Conservation (phyloP, 2,329 filamentous ascomycete genomes). For the Biscogniauxia marginata region DNA sequence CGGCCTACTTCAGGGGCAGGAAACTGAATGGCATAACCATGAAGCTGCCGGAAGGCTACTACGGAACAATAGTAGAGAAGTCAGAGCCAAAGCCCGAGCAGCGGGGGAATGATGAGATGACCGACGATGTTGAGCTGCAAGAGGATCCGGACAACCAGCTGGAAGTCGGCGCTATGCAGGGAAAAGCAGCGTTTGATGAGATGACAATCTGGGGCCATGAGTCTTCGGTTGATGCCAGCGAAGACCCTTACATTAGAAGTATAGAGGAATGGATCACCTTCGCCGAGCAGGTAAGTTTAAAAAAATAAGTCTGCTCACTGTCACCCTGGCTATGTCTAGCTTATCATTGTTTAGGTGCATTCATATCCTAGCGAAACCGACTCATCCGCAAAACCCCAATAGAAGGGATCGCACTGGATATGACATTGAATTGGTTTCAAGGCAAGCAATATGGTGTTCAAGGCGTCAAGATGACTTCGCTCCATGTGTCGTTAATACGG, state of each 20-base stretch:
- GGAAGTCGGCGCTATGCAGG: conserved; percentile 58
- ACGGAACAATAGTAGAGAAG: conserved; percentile 59
- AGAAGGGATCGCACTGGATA: background rate
- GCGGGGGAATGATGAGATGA: conserved; percentile 23
- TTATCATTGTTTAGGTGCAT: conserved; percentile 33
- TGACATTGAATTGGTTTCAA: too few species aligned
- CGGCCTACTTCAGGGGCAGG: conserved; percentile 74
- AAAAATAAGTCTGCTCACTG: too few species aligned
- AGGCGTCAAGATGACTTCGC: too few species aligned
- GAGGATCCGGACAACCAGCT: conserved; percentile 45
- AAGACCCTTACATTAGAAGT: conserved; percentile 71
- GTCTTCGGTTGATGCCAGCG: conserved; percentile 54
- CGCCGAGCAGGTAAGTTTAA: conserved; percentile 62
- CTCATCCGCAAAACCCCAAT: conserved; percentile 4
- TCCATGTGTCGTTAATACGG: too few species aligned
- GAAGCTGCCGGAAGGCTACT: conserved; percentile 68
- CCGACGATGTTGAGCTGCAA: conserved; percentile 40
- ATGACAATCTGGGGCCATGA: conserved; percentile 87
- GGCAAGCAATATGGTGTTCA: background rate
- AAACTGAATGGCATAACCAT: conserved; percentile 70
- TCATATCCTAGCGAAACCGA: conserved; percentile 27
- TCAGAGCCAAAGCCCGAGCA: conserved; percentile 38
- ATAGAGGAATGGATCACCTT: conserved; percentile 79
- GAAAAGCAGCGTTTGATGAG: conserved; percentile 68
- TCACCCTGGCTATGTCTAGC: background rate